Evolutionary conservation across 345 rosid genomes (phyloP), one percentile per base, ranked within the genome.

Genomic region (Diplotaxis tenuifolia): DNA sequence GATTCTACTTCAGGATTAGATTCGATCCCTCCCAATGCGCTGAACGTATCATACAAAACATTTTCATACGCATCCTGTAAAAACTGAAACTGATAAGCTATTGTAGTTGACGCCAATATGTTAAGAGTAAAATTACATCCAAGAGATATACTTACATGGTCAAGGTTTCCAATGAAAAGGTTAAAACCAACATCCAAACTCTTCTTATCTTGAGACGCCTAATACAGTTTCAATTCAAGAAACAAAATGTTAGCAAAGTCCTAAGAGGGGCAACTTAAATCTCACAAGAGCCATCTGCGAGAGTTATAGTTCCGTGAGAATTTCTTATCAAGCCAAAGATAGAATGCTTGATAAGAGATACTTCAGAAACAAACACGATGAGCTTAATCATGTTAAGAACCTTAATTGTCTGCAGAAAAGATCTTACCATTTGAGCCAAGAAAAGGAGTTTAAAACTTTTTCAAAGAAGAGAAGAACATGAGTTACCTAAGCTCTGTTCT

Each of bases 201-300:
- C 85, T 92, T 92, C 79, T 95, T 95, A 82, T 95, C 99, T 87
- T 95, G 99, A 18, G 99, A 85, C 9, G 96, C 97, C 99, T 95
- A 80, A 62, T 78, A 57, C 63, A 68, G 70, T 16, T 45, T 31
- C 22, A 61, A 45, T 36, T 15, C 25, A 36, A 47, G 31, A 64
- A 10, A 36, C 61, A 49, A 38, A 64, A 22, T 2, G 55, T 65
- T 47, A 71, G 62, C 42, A 59, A 29, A 32, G 4, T 58, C 25
- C 11, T 5, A 22, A 3, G 14, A 28, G 11, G 14, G 42, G 42
- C 42, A 36, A 36, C 12, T 36, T 14, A 36, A 36, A 10, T 9
- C 42, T 36, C 42, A 36, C 14, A 36, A 36, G 14, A 68, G 15
- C 22, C 58, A 50, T n/a, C 34, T 0, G 9, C 34, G 59, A 20